Conservation (phyloP, 1,284 basidiomycete genomes). For the Irpex lacteus region DNA sequence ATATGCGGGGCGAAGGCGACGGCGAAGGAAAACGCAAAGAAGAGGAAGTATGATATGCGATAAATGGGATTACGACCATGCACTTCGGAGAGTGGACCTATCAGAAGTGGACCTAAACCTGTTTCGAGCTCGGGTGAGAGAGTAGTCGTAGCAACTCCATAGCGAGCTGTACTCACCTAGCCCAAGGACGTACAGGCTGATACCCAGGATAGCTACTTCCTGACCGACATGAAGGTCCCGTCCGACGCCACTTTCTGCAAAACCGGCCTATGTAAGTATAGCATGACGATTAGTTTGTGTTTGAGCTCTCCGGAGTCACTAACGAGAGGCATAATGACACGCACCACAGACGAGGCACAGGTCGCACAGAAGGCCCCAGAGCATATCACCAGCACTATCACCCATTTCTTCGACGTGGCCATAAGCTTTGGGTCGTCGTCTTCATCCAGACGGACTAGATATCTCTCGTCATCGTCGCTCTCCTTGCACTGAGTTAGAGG, state of each 20-base stretch:
- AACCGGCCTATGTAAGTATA: slow-evolving; percentile 41
- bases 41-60: slow-evolving; percentile 34
- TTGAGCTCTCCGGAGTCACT: no score
- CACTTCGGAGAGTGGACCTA: slow-evolving; percentile 54
- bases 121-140: background rate
- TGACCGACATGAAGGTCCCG: slow-evolving; percentile 57
- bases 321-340: slow-evolving; percentile 17
- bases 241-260: slow-evolving; percentile 62
- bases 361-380: slow-evolving; percentile 60
- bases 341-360: slow-evolving; percentile 67
- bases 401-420: slow-evolving; percentile 50
- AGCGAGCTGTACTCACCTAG: slow-evolving; percentile 31
- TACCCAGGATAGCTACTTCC: slow-evolving; percentile 65
- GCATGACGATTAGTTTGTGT: no score
- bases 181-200: slow-evolving; percentile 71
- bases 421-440: slow-evolving; percentile 53
- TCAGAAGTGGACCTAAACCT: slow-evolving; percentile 45
- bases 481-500: background rate
- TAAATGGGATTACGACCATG: slow-evolving; percentile 45
- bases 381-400: slow-evolving; percentile 51
- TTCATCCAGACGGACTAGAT: slow-evolving; percentile 37
- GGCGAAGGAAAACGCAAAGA: slow-evolving; percentile 47
- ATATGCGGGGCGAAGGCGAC: slow-evolving; percentile 50
- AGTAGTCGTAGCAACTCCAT: background rate
- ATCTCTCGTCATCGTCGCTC: slow-evolving; percentile 5